Base-by-base conservation (phyloP, 192 early-diverging fungal genomes). In the Lunasporangiospora selenospora region DNA sequence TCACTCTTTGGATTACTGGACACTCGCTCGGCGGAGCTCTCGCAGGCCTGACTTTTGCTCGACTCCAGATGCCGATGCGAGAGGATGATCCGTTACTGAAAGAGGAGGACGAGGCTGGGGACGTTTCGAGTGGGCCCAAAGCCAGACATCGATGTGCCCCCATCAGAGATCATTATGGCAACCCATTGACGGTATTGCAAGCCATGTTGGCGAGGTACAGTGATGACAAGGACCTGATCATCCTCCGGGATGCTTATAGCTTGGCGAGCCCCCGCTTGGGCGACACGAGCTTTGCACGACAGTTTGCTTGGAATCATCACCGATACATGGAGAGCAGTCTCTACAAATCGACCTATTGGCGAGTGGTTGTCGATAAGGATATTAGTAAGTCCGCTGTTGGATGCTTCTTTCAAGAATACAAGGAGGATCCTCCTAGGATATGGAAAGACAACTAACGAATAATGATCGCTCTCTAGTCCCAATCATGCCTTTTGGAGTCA, bases 1-100 rank as follows among this genome's bases (percentile, higher is more conserved):
- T 81, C 3, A 80, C 80, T 44, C 44, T 86, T 9, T 86, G 82
- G 80, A 53, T 86, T 15, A 80, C 84, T 13, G 84, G 84, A 4
- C 84, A 86, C 63, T 83, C 82, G 4, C 45, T 86, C 7, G 84
- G 84, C 5, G 77, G 69, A 30, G 84, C 82, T 1, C 45, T 83
- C 24, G 65, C 76, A 2, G 67, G 63, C 2, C 49, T 83, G 16
- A 57, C 79, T 1, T 79, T 79, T 66, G 65, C 78, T 12, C 58
- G 80, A 4, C 77, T 71, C 42, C 53, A 84, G 19, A 62, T 80
- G 46, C 60, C 66, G 3, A 45, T 81, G 3, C 42, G 58, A 16
- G 50, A 47, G 19, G 40, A 57, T 12, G 69, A 73, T 39, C 69
- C 69, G 1, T 36, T 73, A n/a, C n/a, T n/a, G n/a, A 39, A 42